These are phyloP conservation scores for Radiomyces spectabilis DNA, from an alignment of 192 early-diverging fungal species.

Conservation along the genomic window DNA sequence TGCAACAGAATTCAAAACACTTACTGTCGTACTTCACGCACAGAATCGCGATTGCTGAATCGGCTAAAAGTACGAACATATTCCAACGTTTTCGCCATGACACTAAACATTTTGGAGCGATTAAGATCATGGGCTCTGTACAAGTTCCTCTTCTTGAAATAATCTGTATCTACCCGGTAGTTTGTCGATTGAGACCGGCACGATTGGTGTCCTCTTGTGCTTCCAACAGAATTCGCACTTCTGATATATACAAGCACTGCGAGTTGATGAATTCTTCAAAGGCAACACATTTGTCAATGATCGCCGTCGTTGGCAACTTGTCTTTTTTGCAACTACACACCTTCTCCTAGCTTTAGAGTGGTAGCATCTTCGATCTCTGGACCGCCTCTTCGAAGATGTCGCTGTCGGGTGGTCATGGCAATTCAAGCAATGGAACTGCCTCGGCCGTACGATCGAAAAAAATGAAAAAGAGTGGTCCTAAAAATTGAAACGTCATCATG, in stretches of 20 bases:
- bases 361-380: slow-evolving; percentile 58
- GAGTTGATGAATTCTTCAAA: slow-evolving; percentile 55
- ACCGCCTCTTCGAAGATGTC: slow-evolving; percentile 40
- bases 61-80: slow-evolving; percentile 80
- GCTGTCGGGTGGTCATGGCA: slow-evolving; percentile 5
- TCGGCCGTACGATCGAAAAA: too few relatives aligned
- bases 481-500: too few relatives aligned
- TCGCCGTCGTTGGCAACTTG: slow-evolving; percentile 3
- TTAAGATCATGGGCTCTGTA: too few relatives aligned
- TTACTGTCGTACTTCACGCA: slow-evolving; percentile 75
- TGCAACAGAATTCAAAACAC: slow-evolving; percentile 8
- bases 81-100: slow-evolving; percentile 76
- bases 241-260: slow-evolving; percentile 65
- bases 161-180: slow-evolving; percentile 29
- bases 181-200: slow-evolving; percentile 37
- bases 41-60: slow-evolving; percentile 81
- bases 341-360: slow-evolving; percentile 51
- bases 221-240: slow-evolving; percentile 64
- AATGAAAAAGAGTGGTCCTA: too few relatives aligned
- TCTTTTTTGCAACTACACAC: slow-evolving; percentile 15
- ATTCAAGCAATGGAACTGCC: too few relatives aligned
- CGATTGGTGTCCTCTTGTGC: slow-evolving; percentile 51
- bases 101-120: too few relatives aligned
- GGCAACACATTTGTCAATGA: slow-evolving; percentile 7
- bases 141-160: too few relatives aligned